Percentiles rank a stretch among this genome's conserved stretches.
phyloP scores from a whole-genome alignment of 2,329 filamentous ascomycete genomes.

The Alternaria tenuissima region DNA sequence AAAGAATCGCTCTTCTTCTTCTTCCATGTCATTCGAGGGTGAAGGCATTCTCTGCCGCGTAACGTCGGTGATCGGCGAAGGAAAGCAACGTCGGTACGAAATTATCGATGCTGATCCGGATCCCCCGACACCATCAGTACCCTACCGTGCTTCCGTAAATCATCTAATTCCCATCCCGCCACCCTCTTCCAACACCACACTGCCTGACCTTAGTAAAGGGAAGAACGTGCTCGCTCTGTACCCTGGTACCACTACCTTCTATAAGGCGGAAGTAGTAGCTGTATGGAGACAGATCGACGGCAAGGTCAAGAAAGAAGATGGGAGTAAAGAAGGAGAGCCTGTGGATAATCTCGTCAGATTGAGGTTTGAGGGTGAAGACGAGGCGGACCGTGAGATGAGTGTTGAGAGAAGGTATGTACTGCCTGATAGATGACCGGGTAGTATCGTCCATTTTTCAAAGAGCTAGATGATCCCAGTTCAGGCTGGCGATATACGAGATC shows the following conservation, averaged over 20 bases:
- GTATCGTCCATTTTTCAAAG: not conserved
- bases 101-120: slow-evolving; percentile 61
- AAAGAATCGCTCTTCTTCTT: slow-evolving; percentile 43
- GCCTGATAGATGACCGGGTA: slow-evolving; percentile 33
- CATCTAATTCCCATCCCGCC: slow-evolving; percentile 57
- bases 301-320: slow-evolving; percentile 51
- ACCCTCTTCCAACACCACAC: slow-evolving; percentile 49
- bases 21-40: slow-evolving; percentile 51
- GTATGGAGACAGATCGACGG: slow-evolving; percentile 49
- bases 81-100: slow-evolving; percentile 62
- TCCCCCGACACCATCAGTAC: slow-evolving; percentile 47
- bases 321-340: slow-evolving; percentile 52
- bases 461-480: not conserved
- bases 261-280: slow-evolving; percentile 59
- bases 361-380: slow-evolving; percentile 60
- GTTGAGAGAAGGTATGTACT: slow-evolving; percentile 62
- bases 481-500: not conserved
- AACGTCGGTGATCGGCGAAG: slow-evolving; percentile 61
- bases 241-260: slow-evolving; percentile 63
- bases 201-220: slow-evolving; percentile 53
- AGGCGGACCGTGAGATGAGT: slow-evolving; percentile 55
- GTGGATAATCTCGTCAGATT: slow-evolving; percentile 53
- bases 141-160: slow-evolving; percentile 57
- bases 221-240: slow-evolving; percentile 60
- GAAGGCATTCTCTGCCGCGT: slow-evolving; percentile 62